Evolutionary conservation across 805 yeast species (phyloP), one percentile per base, ranked within the genome.

Genomic region (Myxozyma monticola): DNA sequence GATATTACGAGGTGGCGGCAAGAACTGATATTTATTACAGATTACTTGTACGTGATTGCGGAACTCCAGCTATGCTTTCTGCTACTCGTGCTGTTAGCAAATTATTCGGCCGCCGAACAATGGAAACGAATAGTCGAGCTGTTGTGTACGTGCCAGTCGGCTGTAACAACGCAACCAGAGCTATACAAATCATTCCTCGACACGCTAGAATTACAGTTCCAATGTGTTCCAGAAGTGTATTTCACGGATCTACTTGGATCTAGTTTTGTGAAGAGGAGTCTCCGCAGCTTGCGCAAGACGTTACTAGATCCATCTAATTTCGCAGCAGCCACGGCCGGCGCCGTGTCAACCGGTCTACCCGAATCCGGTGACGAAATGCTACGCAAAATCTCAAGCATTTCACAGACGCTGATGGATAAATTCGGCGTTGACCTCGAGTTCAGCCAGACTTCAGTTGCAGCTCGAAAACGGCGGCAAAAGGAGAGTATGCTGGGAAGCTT

Each of bases 41-140:
- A 63, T 45, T 57, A 37, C 17, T 62, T 60, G 0, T 39, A 61
- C 1, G 54, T 79, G 2, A 52, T 81, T 4, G 79, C 80, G 1
- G 88, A 85, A 59, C 60, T 81, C 5, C 80, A 81, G 56, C 61
- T 82, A 18, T 62, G 76, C 1, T 84, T 73, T 52, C 43, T 81
- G 1, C 68, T 76, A 48, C 70, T 76, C 37, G 60, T 80, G 1
- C 58, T 80, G 0, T 69, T 84, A 54, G 86, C 84, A 14, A 85
- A 84, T 63, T 76, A 77, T 60, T 78, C 85, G 17, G 79, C 84
- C 12, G 75, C 79, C 17, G 68, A 77, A 18, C 89, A 84, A 57
- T 85, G 90, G 90, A 71, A 77, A 45, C 71, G 69, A 17, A 54
- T 83, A 30, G 56, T 79, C 10, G 74, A 72, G 40, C 61, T 84